Base-by-base conservation (phyloP, 2,329 filamentous ascomycete species). In the Elsinoe necatrix region DNA sequence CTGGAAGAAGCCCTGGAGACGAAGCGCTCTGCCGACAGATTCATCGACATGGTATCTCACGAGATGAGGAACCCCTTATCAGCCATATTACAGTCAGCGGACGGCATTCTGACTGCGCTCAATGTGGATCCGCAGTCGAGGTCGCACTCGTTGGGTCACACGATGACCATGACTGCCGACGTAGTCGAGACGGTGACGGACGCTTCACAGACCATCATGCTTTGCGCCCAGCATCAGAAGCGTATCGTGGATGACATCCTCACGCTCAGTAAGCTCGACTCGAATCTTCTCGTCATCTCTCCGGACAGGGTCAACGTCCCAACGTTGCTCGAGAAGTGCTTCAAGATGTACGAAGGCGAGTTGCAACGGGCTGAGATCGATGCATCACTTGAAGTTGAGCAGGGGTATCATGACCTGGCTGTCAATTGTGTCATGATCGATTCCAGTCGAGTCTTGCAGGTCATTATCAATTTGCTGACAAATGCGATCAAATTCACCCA, bases 401-500 rank as follows among this genome's bases (percentile, higher is more conserved):
- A 63, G 1, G 72, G 72, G 0, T 67, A 74, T 31, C 41, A 63
- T 2, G 59, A 67, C 4, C 61, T 75, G 5, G 61, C 61, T 3
- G 65, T 75, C 9, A 31, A 55, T 18, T 67, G 71, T 58, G 64
- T 75, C 2, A 65, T 71, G 18, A 61, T 76, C 0, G 74, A 76
- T 57, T 70, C 72, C 0, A 72, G 68, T 31, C 66, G 73, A 20
- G 63, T 76, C 8, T 69, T 74, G 0, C 74, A 76, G 43, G 71
- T 76, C 3, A 65, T 72, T 29, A 69, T 71, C 57, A 70, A 70
- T 45, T 64, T 76, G 1, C 66, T 75, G n/a, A 75, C 73, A 7
- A 75, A 75, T 50, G 69, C 72, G 0, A 73, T 76, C 65, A 76
- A 76, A 55, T 76, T 76, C 60, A 74, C 74, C 0, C 70, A 73